phyloP scores from a whole-genome alignment of 2,329 filamentous ascomycete species.

The Monilinia aucupariae region DNA sequence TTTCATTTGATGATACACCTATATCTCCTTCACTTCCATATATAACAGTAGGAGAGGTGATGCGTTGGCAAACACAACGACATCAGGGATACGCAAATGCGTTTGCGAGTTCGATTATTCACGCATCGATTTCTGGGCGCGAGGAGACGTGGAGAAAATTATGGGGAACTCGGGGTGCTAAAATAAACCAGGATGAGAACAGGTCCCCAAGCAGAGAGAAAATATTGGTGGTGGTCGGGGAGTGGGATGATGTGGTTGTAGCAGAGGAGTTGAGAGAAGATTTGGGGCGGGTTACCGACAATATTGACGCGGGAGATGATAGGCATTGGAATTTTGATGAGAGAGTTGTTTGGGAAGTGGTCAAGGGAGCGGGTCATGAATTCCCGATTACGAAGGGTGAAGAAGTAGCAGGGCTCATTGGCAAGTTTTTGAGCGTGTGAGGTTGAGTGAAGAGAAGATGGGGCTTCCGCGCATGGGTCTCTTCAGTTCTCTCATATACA shows the following conservation, averaged over 20 bases:
- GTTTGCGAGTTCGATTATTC: constrained; percentile 53
- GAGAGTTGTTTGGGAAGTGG: constrained; percentile 45
- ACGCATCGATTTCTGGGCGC: constrained; percentile 50
- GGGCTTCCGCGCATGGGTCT: too few relatives aligned
- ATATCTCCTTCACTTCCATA: constrained; percentile 22
- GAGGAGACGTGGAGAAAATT: constrained; percentile 47
- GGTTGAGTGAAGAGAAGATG: neutral
- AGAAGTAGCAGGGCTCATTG: constrained; percentile 32
- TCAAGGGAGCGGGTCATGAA: constrained; percentile 51
- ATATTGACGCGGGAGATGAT: neutral
- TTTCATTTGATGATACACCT: constrained; percentile 22
- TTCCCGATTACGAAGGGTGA: constrained; percentile 54
- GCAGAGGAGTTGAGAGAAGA: constrained; percentile 37
- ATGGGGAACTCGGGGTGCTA: constrained; percentile 19
- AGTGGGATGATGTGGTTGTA: constrained; percentile 48
- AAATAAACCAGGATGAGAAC: neutral
- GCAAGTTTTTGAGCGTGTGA: neutral
- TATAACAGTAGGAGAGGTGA: constrained; percentile 30
- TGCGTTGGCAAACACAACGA: constrained; percentile 53
- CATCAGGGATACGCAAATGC: constrained; percentile 55
- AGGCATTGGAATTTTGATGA: constrained; percentile 27
- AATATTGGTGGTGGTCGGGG: constrained; percentile 43
- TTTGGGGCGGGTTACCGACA: constrained; percentile 21
- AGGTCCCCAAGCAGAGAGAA: constrained; percentile 43
- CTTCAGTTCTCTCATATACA: too few relatives aligned